Base-by-base conservation (phyloP, 2,329 filamentous ascomycete species). In the Xylariaceae sp. region DNA sequence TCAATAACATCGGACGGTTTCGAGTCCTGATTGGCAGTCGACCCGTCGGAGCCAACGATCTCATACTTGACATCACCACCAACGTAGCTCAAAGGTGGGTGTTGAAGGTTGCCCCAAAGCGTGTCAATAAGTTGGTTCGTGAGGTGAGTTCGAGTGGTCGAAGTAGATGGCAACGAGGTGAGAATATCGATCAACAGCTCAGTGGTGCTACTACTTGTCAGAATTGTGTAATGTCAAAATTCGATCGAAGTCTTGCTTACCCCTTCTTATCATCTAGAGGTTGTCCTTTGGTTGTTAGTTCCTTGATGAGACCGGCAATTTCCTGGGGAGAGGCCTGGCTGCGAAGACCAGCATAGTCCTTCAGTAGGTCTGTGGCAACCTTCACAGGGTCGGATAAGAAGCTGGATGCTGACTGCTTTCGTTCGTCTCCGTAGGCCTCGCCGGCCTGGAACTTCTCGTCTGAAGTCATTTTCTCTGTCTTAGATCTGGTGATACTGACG, bases 181-280 rank as follows among this genome's bases (percentile, higher is more conserved):
- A 77, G 69, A 34, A 78, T 75, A 12, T 71, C 73, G 31, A 77
- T 78, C 43, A 77, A 63, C 16, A 74, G 60, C 56, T 78, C 75
- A 21, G 75, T 76, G 7, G 73, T 75, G 19, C 75, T 77, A 41
- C 24, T 34, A 14, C 31, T 24, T 31, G 51, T 72, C 57, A 70
- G 66, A 33, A 28, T 1, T 1, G 12, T 8, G 12, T 33, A 6
- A 9, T 36, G 28, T 50, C 36, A 1, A 12, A 5, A 0, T n/a
- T 11, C 14, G 29, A 16, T 8, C n/a, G 8, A 2, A 8, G 31
- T 19, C 7, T 1, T 8, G 28, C 67, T 68, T 64, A 76, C 73
- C 72, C 71, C 44, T 76, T 79, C 68, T 83, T 87, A 66, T 90
- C 87, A 65, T 90, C 77, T 14, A 84, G 72, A 6, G 79, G 78